phyloP scores from a whole-genome alignment of 495 filamentous ascomycete genomes.

The Cercophora sp. region DNA sequence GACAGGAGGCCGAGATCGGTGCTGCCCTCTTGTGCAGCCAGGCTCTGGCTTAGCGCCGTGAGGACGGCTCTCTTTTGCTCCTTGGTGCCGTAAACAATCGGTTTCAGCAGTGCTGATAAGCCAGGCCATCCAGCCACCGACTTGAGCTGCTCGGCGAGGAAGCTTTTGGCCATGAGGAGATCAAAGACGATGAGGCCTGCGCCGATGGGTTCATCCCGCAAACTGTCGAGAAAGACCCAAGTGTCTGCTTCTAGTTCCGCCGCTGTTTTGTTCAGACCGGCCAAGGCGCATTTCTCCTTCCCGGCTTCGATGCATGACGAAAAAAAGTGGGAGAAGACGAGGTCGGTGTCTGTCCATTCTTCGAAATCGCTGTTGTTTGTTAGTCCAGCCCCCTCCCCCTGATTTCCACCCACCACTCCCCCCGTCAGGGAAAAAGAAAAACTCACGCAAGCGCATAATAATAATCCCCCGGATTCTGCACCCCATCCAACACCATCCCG shows the following conservation, averaged over 20 bases:
- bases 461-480: constrained; percentile 39
- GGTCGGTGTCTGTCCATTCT: constrained; percentile 30
- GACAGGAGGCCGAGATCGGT: not conserved
- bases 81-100: constrained; percentile 19
- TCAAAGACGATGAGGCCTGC: constrained; percentile 22
- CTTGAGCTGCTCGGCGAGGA: constrained; percentile 25
- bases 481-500: constrained; percentile 39
- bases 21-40: not conserved
- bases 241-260: constrained; percentile 30
- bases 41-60: not conserved
- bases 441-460: constrained; percentile 27
- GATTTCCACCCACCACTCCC: no score
- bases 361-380: constrained; percentile 25
- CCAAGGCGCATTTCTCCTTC: constrained; percentile 1
- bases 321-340: constrained; percentile 30
- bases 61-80: not conserved
- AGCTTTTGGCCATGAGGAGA: constrained; percentile 17
- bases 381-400: no score
- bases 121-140: constrained; percentile 20
- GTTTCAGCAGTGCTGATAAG: constrained; percentile 20
- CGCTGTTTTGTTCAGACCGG: constrained; percentile 28
- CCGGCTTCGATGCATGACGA: constrained; percentile 18
- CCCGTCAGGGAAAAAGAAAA: not conserved
- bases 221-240: constrained; percentile 23
- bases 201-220: constrained; percentile 28